These are phyloP conservation scores for Fusarium palustre DNA, from an alignment of 2,329 filamentous ascomycete species.

Conservation along the genomic window DNA sequence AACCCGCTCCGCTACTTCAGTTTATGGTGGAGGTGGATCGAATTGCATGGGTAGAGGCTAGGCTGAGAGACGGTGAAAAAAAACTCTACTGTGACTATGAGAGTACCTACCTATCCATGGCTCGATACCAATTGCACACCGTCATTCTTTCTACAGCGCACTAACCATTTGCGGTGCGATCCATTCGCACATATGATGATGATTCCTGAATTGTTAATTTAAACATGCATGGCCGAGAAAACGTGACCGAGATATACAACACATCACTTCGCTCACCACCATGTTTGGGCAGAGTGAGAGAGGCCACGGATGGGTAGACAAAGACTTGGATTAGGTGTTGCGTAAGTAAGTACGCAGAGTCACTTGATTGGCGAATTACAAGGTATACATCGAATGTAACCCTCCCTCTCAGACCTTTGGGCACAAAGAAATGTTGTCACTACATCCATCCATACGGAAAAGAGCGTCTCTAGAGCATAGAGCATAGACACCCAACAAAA, in stretches of 20 bases:
- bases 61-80: constrained; percentile 37
- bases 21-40: constrained; percentile 15
- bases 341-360: background rate
- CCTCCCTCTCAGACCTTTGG: constrained; percentile 15
- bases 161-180: constrained; percentile 6
- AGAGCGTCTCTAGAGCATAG: background rate
- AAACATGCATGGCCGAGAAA: constrained; percentile 1
- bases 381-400: constrained; percentile 28
- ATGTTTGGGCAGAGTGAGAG: constrained; percentile 10
- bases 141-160: constrained; percentile 18
- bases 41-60: background rate
- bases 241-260: constrained; percentile 25
- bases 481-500: constrained; percentile 31
- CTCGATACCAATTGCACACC: constrained; percentile 38
- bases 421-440: constrained; percentile 28
- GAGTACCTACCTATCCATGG: constrained; percentile 13
- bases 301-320: background rate
- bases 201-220: background rate
- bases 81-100: constrained; percentile 17
- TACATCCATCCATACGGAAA: constrained; percentile 1
- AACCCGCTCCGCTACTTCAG: constrained; percentile 31
- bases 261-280: constrained; percentile 8
- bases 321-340: background rate
- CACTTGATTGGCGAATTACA: constrained; percentile 10
- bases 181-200: constrained; percentile 2